Base-by-base conservation (phyloP, 495 filamentous ascomycete genomes). In the Neurospora tetraspora region DNA sequence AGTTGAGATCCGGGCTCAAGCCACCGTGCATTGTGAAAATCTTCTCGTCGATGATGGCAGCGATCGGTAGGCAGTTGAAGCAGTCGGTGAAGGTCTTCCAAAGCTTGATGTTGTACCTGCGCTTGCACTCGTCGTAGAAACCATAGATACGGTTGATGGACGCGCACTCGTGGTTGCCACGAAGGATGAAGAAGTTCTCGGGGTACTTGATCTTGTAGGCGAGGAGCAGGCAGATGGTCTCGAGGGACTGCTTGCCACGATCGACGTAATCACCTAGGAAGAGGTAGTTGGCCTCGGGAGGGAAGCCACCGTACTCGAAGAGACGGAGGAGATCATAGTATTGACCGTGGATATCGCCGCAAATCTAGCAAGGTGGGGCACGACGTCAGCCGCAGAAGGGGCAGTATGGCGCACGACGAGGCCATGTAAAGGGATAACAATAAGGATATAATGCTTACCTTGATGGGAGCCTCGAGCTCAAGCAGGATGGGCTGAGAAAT, bases 181-280 rank as follows among this genome's bases (percentile, higher is more conserved):
- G 92, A 65, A 99, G 88, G 77, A 99, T 92, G 87, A 99, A 99
- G 88, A 99, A 99, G 88, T 99, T 99, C 86, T 99, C 96, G 43
- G 96, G 96, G 81, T 98, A 99, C 86, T 98, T 98, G 88, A 99
- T 99, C 89, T 99, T 99, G 89, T 99, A 99, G 18, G 96, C 96
- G 12, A 99, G 89, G 70, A 99, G 89, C 72, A 99, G 88, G 87
- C 96, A 99, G 86, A 99, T 99, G 73, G 96, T 99, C 88, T 99
- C 96, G 40, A 99, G 91, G 4, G 96, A 98, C 85, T 99, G 96
- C 88, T 99, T 99, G 84, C 96, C 96, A 86, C 96, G 91, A 82
- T 99, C 96, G 77, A 99, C 96, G 80, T 99, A 99, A 80, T 99
- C 96, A 76, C 96, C 96, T 27, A 99, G 92, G 89, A 99, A 99